Evolutionary conservation across 768 basidiomycete genomes (phyloP), one percentile per base, ranked within the genome.

Genomic region (Mycena albidolilacea): DNA sequence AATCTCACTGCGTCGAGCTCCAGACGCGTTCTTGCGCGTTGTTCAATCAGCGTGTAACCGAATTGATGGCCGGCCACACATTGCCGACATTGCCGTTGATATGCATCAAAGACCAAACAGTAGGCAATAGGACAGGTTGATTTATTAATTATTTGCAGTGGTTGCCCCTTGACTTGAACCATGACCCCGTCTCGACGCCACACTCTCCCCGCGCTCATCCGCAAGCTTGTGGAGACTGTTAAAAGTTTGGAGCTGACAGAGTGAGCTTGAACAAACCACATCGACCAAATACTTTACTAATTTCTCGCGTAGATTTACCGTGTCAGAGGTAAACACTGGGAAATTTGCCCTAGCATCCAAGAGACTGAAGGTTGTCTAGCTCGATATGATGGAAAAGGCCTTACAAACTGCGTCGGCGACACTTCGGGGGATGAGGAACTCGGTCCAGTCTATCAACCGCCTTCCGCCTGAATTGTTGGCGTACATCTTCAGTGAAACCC

Each of bases 401-500:
- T n/a, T 65, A 17, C 69, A 70, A 37, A 50, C 43, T 50, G 38
- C 57, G n/a, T 58, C 57, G 30, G 69, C 69, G 14, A 64, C 19
- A 37, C 57, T 70, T 23, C 62, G 64, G 15, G 69, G 69, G 23
- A 19, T 60, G 55, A 63, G 73, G 2, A 74, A 74, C 21, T 60
- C 69, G n/a, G 12, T 71, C 21, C 64, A 65, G 30, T 67, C 74
- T 10, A 63, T 72, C 30, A 69, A 75, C 57, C 74, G 74, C 43
- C 67, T 75, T 43, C 66, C 74, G 37, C 74, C 74, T 10, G 74
- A 75, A 54, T 52, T 75, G 61, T 37, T 75, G 37, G 37, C 66
- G 15, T n/a, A 58, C 3, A 69, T 75, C 52, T 75, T 75, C 67
- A 48, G 41, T 6, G 38, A 66, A 38, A 48, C 41, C 21, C 65